A percentile compares a stretch with the other conserved stretches of the same genome.
These are phyloP conservation scores for Prunella vulgaris DNA, from an alignment of 257 asterid species.

Conservation along the genomic window DNA sequence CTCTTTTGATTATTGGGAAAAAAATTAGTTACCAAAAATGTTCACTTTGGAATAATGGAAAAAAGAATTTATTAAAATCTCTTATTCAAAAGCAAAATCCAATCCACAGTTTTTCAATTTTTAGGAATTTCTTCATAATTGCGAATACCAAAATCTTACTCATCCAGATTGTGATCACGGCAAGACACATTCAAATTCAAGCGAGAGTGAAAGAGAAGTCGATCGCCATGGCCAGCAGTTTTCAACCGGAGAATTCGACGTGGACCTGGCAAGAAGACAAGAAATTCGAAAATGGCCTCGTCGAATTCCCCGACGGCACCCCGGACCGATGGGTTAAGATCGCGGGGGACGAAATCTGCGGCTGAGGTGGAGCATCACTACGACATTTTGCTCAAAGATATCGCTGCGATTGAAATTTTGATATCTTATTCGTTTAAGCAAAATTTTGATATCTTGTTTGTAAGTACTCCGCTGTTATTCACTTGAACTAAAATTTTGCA, in stretches of 20 bases:
- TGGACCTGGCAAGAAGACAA: slow-evolving; percentile 54
- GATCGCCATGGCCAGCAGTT: slow-evolving; percentile 21
- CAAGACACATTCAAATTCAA: not conserved
- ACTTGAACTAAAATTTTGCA: no score
- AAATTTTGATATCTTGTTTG: no score
- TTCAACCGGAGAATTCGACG: not conserved
- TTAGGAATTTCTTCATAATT: no score
- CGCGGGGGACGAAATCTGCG: slow-evolving; percentile 39
- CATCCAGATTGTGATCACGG: not conserved
- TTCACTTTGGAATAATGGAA: no score
- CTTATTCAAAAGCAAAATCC: no score
- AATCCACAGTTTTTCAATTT: no score
- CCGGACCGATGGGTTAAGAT: slow-evolving; percentile 40
- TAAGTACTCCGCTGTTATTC: no score
- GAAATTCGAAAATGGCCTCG: slow-evolving; percentile 30
- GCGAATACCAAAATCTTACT: no score
- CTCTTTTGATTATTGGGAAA: not conserved
- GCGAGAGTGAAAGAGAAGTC: not conserved
- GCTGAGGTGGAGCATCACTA: slow-evolving; percentile 39
- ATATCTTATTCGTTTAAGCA: no score
- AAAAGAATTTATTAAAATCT: no score
- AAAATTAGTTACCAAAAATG: not conserved
- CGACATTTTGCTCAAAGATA: slow-evolving; percentile 36
- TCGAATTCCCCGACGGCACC: slow-evolving; percentile 29
- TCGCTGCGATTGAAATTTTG: slow-evolving; percentile 26